phyloP scores from a whole-genome alignment of 306 rosid species.

The Inga oerstediana region DNA sequence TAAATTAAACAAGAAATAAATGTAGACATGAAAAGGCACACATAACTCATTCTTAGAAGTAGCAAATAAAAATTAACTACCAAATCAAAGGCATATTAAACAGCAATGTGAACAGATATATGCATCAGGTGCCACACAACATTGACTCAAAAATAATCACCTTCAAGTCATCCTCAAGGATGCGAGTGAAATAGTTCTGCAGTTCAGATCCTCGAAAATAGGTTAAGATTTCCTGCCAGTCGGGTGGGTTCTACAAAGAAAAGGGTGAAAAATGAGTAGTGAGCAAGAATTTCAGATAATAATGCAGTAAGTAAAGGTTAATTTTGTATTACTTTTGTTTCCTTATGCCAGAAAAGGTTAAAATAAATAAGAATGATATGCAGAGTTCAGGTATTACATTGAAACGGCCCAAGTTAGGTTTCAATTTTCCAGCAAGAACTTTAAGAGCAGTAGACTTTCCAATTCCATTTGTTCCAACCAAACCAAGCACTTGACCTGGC shows the following conservation, averaged over 20 bases:
- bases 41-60: not conserved
- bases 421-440: conserved; percentile 92
- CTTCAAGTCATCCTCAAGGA: conserved; percentile 93
- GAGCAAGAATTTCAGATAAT: not conserved
- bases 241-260: conserved; percentile 82
- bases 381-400: conserved; percentile 47
- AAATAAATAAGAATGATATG: not conserved
- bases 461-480: conserved; percentile 96
- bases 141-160: conserved; percentile 35
- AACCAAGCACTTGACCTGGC: conserved; percentile 97
- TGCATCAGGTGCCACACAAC: not conserved
- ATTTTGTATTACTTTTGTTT: conserved; percentile 46
- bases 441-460: conserved; percentile 99
- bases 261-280: conserved; percentile 12
- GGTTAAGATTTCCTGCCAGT: conserved; percentile 97
- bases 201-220: conserved; percentile 94
- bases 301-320: conserved; percentile 5
- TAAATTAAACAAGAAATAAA: not conserved
- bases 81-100: not conserved
- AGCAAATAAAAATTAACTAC: not conserved
- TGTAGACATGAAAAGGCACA: not conserved
- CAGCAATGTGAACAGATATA: not conserved
- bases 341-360: not conserved
- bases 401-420: conserved; percentile 95
- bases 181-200: conserved; percentile 94